Evolutionary conservation across 2,329 filamentous ascomycete genomes (phyloP), one percentile per base, ranked within the genome.

Genomic region (Colletotrichum tropicicola): DNA sequence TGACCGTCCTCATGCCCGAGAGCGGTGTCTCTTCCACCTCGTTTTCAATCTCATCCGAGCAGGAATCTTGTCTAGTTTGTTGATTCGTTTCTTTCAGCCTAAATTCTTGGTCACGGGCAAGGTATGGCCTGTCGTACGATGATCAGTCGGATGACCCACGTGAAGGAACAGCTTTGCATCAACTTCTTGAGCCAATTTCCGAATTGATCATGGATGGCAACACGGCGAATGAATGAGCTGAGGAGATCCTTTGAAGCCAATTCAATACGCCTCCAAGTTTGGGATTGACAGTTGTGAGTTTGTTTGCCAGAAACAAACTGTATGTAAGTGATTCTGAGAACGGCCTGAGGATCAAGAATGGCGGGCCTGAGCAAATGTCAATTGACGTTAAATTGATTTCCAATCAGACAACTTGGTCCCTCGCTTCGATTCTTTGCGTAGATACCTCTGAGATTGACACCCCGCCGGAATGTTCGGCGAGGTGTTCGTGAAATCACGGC

Each of bases 391-490:
- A 45, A 15, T 44, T 23, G 15, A 19, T 15, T 30, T 39, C 30
- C 23, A 55, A 27, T 41, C 17, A 17, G 6, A 28, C 10, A 15
- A 32, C 12, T 25, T 39, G 44, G 23, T n/a, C n/a, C n/a, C n/a
- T n/a, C n/a, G n/a, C n/a, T 44, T 58, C 25, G 13, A 59, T 39
- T 28, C 48, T 39, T 44, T 19, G 21, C 21, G n/a, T 15, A 49
- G 17, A 19, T 39, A 12, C n/a, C 23, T 45, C 19, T 12, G 32
- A 52, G 54, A 59, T 59, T 39, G 47, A 52, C 59, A 39, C 54
- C 30, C 41, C 21, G 35, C 32, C 30, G 45, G 59, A 63, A 63
- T 59, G 54, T 19, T 45, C 45, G 54, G 35, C 28, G 13, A 52
- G 28, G 23, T 28, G 45, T 25, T 27, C n/a, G 41, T 25, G 51